Evolutionary conservation across 257 asterid species (phyloP).

Genomic region (Rubia yunnanensis): DNA sequence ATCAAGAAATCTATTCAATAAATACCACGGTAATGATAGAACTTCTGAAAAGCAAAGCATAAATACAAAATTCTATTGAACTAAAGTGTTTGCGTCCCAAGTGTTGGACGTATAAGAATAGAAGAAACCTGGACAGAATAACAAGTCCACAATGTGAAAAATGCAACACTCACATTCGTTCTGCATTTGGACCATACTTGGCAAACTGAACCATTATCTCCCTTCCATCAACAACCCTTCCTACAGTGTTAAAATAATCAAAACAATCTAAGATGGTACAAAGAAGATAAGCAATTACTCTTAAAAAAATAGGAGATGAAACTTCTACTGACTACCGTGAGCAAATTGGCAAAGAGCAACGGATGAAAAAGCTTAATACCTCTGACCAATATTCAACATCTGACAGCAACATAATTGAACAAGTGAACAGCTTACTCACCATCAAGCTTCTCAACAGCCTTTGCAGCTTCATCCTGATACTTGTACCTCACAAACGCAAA

Average conservation of each 20-base stretch:
- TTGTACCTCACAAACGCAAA: constrained; percentile 94
- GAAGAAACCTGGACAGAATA: neutral
- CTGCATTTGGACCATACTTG: constrained; percentile 96
- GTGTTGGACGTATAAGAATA: neutral
- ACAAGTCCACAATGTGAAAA: no score
- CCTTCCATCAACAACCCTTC: constrained; percentile 91
- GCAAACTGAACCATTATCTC: constrained; percentile 99
- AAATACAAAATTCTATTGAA: neutral
- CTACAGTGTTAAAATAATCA: constrained; percentile 22
- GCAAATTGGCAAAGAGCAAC: no score
- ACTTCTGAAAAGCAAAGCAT: neutral
- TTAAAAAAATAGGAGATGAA: no score
- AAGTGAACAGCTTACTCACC: constrained; percentile 28
- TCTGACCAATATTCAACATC: neutral
- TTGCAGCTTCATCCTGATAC: constrained; percentile 89
- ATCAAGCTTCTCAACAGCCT: constrained; percentile 93
- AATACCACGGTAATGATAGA: neutral
- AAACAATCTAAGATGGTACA: neutral
- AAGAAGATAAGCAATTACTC: neutral
- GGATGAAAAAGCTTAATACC: neutral
- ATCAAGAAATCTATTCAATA: neutral
- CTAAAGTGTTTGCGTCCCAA: neutral
- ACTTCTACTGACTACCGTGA: no score
- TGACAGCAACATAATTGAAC: no score
- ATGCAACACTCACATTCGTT: constrained; percentile 55